Base-by-base conservation (phyloP, 2,329 filamentous ascomycete genomes). In the Stylonectria norvegica region DNA sequence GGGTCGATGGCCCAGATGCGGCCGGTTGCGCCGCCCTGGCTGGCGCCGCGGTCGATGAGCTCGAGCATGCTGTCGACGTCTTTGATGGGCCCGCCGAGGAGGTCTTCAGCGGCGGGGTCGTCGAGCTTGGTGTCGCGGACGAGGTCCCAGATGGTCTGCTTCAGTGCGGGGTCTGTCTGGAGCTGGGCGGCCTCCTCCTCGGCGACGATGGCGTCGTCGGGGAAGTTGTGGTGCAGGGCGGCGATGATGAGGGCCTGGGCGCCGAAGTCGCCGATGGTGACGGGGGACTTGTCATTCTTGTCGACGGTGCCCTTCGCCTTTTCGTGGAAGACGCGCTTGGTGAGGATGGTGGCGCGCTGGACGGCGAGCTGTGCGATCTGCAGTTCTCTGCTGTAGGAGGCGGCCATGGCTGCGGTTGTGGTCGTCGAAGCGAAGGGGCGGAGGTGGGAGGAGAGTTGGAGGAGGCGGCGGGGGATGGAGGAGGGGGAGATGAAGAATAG, bases 191-290 rank as follows among this genome's bases (percentile, higher is more conserved):
- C 87, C 68, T 98, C 93, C 68, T 98, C 93, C 68, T 98, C 93
- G 53, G 87, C 93, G 29, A 98, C 88, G 49, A 98, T 86, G 64
- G 88, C 85, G 61, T 98, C 93, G 23, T 81, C 62, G 14, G 93
- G 93, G 72, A 98, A 98, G 67, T 86, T 88, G 67, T 87, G 80
- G 67, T 84, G 83, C 53, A 98, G 83, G 19, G 91, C 91, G 42
- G 83, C 78, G 60, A 97, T 95, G 67, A 98, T 95, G 52, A 98
- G 80, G 20, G 93, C 90, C 72, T 98, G 93, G 25, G 93, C 94
- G 60, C 93, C 93, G 65, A 95, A 97, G 71, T 98, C 93, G 64
- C 91, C 93, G 57, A 97, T 93, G 14, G 93, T 98, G 57, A 98
- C 93, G 51, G 93, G 93, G 8, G 90, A 95, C 63, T 88, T 89